Conservation (phyloP, 306 rosid genomes). For the Senna siamea region DNA sequence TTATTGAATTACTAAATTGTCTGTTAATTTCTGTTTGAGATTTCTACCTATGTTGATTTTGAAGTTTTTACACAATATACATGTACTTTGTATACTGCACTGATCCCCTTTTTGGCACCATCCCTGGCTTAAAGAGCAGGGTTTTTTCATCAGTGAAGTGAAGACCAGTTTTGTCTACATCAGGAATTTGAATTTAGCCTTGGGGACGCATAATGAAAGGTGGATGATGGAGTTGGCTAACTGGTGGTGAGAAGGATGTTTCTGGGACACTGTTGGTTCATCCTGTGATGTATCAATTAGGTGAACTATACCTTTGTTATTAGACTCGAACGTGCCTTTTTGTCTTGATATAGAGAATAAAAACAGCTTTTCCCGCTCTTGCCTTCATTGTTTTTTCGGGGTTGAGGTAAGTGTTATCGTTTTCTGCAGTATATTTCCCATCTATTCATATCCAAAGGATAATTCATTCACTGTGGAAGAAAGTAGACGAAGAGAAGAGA, state of each 20-base stretch:
- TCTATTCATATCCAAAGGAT: slow-evolving; percentile 22
- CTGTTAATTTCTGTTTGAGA: slow-evolving; percentile 1
- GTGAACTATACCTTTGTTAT: slow-evolving; percentile 42
- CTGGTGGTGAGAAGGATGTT: slow-evolving; percentile 32
- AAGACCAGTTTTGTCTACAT: slow-evolving; percentile 38
- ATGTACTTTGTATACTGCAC: background rate
- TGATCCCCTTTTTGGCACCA: slow-evolving; percentile 32
- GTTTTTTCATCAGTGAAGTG: slow-evolving; percentile 33
- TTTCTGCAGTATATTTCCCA: slow-evolving; percentile 33
- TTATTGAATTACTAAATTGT: background rate
- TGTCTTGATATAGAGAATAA: slow-evolving; percentile 34
- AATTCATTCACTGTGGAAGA: no score
- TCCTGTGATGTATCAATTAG: slow-evolving; percentile 46
- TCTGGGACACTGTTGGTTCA: slow-evolving; percentile 37
- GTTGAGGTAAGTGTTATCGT: slow-evolving; percentile 20
- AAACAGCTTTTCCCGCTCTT: background rate
- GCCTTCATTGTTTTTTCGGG: slow-evolving; percentile 10
- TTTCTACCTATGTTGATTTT: background rate
- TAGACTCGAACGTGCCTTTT: slow-evolving; percentile 31
- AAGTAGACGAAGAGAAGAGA: no score
- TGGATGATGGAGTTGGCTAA: slow-evolving; percentile 37
- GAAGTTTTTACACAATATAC: no score
- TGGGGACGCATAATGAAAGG: slow-evolving; percentile 26
- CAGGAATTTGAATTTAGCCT: slow-evolving; percentile 38
- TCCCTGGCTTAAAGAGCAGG: slow-evolving; percentile 36